phyloP scores from a whole-genome alignment of 441 rosid species.

The Iberis amara region DNA sequence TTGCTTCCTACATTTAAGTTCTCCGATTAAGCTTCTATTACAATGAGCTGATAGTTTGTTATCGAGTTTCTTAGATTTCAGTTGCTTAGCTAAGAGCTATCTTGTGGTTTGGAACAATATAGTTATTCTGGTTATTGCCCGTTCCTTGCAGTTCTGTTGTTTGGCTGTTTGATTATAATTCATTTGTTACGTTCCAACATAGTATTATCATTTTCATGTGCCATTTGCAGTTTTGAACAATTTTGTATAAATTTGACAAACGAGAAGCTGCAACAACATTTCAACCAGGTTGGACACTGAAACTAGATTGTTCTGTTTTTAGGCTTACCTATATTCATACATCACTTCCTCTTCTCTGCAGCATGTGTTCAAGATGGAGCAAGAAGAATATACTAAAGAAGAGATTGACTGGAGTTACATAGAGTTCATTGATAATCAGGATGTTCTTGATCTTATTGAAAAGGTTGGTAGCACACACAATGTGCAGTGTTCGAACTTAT shows the following conservation, averaged over 20 bases:
- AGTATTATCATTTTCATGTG: slow-evolving; percentile 15
- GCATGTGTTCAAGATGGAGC: slow-evolving; percentile 89
- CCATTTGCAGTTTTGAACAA: slow-evolving; percentile 63
- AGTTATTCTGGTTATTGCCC: slow-evolving; percentile 14
- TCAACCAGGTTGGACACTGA: slow-evolving; percentile 57
- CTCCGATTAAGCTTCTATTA: slow-evolving; percentile 19
- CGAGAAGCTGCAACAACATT: slow-evolving; percentile 81
- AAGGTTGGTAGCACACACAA: slow-evolving; percentile 33
- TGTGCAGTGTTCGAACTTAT: slow-evolving; percentile 10
- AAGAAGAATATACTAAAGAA: slow-evolving; percentile 73
- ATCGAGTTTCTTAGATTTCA: slow-evolving; percentile 16
- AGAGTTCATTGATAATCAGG: slow-evolving; percentile 71
- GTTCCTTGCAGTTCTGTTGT: slow-evolving; percentile 21
- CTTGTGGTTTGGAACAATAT: slow-evolving; percentile 21
- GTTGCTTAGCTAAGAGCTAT: slow-evolving; percentile 21
- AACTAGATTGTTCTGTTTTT: slow-evolving; percentile 17
- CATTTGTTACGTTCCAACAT: slow-evolving; percentile 1
- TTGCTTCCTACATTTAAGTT: slow-evolving; percentile 6
- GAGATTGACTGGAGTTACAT: slow-evolving; percentile 80
- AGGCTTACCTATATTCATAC: slow-evolving; percentile 1
- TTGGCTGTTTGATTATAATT: slow-evolving; percentile 15
- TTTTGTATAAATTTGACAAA: slow-evolving; percentile 80
- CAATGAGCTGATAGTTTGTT: slow-evolving; percentile 13
- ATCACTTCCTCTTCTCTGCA: slow-evolving; percentile 30
- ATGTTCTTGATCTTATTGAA: slow-evolving; percentile 69